These are phyloP conservation scores for Prunus fruticosa DNA, from an alignment of 306 rosid species.

Conservation along the genomic window DNA sequence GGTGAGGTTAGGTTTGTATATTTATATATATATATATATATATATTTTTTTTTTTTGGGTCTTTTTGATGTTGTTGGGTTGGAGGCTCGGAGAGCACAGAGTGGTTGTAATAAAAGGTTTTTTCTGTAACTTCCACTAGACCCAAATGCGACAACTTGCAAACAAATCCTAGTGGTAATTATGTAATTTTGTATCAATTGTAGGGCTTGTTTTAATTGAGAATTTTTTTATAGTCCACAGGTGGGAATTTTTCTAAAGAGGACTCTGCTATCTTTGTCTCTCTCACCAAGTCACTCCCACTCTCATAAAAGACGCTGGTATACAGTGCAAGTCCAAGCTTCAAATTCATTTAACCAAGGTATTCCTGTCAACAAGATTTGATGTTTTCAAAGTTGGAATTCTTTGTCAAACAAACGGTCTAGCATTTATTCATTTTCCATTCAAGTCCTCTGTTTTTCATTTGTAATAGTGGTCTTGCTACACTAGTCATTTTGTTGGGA, in stretches of 20 bases:
- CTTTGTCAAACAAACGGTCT: not conserved
- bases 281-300: not conserved
- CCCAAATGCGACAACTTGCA: not conserved
- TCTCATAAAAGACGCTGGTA: slow-evolving; percentile 20
- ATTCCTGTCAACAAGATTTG: slow-evolving; percentile 20
- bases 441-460: not conserved
- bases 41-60: not conserved
- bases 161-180: slow-evolving; percentile 28
- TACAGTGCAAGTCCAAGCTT: slow-evolving; percentile 29
- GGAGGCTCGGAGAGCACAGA: too few relatives aligned
- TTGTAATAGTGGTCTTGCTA: not conserved
- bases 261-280: not conserved
- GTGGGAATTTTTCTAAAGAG: slow-evolving; percentile 15
- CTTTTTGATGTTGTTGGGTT: not conserved
- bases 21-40: too few relatives aligned
- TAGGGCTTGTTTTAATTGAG: slow-evolving; percentile 27
- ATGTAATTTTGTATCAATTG: slow-evolving; percentile 40
- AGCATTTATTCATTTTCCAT: not conserved
- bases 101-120: not conserved
- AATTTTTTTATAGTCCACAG: slow-evolving; percentile 25
- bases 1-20: too few relatives aligned
- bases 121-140: not conserved
- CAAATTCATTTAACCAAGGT: slow-evolving; percentile 39
- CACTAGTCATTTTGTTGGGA: slow-evolving; percentile 4
- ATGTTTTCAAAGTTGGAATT: slow-evolving; percentile 8